phyloP scores from a whole-genome alignment of 2,329 filamentous ascomycete species.

The Bipolaris victoriae region DNA sequence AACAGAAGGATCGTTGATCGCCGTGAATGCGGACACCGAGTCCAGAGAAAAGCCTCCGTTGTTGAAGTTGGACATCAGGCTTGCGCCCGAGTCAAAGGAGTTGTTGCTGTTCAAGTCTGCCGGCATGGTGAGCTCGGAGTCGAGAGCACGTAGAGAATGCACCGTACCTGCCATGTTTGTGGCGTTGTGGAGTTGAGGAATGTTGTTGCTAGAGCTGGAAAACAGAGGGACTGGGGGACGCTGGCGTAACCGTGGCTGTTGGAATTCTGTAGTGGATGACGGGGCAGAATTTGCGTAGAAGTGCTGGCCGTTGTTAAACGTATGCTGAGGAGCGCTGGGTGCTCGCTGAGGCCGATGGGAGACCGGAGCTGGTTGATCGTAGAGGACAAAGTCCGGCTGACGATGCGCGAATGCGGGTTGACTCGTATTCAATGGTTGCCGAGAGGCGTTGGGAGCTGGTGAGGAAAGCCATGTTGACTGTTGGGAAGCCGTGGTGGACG shows the following conservation, averaged over 20 bases:
- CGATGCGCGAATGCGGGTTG: constrained; percentile 54
- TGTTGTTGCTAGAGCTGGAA: constrained; percentile 63
- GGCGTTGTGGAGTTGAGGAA: constrained; percentile 51
- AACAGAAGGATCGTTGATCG: constrained; percentile 54
- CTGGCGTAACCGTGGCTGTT: constrained; percentile 59
- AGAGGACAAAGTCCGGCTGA: constrained; percentile 80
- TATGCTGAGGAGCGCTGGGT: constrained; percentile 61
- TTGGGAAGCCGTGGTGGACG: constrained; percentile 82
- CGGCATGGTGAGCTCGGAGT: constrained; percentile 37
- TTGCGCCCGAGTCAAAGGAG: constrained; percentile 55
- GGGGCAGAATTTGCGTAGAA: constrained; percentile 73
- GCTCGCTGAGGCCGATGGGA: constrained; percentile 55
- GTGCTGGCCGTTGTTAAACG: constrained; percentile 65
- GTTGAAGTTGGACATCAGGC: constrained; percentile 54
- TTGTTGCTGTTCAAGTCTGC: constrained; percentile 49
- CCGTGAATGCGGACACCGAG: constrained; percentile 49
- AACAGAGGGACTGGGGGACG: constrained; percentile 77
- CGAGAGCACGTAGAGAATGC: constrained; percentile 17
- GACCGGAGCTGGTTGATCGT: constrained; percentile 59
- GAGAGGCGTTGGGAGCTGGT: constrained; percentile 59
- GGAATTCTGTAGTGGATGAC: constrained; percentile 64
- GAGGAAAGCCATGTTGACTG: constrained; percentile 80
- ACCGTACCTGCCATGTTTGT: constrained; percentile 49
- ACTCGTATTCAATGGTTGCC: constrained; percentile 56
- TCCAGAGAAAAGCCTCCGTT: constrained; percentile 40